These are phyloP conservation scores for Lepidium sativum DNA, from an alignment of 345 rosid genomes.

Conservation along the genomic window DNA sequence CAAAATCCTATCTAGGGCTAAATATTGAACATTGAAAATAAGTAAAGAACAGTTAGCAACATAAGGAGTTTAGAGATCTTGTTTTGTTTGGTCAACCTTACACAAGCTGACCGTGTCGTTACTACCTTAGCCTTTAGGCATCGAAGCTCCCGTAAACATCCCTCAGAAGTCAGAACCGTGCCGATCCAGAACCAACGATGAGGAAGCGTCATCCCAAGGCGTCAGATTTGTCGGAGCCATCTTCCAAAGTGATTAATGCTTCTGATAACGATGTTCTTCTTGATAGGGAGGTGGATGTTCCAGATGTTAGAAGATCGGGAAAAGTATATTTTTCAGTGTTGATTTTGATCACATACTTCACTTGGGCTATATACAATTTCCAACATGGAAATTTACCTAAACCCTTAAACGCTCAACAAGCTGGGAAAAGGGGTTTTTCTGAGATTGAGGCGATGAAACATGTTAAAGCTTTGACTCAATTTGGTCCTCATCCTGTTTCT, in stretches of 20 bases:
- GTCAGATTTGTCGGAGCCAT: constrained; percentile 13
- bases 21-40: too few species aligned
- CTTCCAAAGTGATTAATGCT: constrained; percentile 7
- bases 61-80: too few species aligned
- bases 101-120: too few species aligned
- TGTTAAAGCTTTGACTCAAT: constrained; percentile 59
- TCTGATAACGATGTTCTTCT: background rate
- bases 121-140: background rate
- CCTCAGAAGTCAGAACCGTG: background rate
- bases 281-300: background rate
- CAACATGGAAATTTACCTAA: constrained; percentile 59
- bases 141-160: background rate
- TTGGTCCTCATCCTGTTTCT: constrained; percentile 85
- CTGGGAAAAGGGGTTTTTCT: constrained; percentile 93
- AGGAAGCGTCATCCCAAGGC: constrained; percentile 27
- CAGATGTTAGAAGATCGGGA: constrained; percentile 43
- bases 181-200: constrained; percentile 21
- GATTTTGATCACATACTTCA: constrained; percentile 35
- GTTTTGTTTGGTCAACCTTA: too few species aligned
- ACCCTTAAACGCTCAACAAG: constrained; percentile 64
- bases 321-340: constrained; percentile 45
- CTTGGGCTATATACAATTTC: constrained; percentile 55
- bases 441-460: constrained; percentile 75
- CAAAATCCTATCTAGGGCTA: too few species aligned
- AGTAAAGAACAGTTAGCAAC: too few species aligned